Conservation (phyloP, 2,329 filamentous ascomycete species). For the Neopestalotiopsis clavispora region DNA sequence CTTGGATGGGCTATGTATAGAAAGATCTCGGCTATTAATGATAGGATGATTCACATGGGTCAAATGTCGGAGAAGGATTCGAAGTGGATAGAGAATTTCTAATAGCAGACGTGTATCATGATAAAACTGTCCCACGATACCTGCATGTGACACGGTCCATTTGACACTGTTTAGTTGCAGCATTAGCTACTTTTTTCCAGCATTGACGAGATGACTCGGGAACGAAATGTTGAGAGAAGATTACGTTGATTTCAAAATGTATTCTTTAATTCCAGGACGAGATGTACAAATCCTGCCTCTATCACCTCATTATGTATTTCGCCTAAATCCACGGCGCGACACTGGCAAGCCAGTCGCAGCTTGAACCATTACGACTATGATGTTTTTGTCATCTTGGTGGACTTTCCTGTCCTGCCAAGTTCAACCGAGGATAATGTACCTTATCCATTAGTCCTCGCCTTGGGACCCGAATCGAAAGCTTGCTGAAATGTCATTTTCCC, state of each 20-base stretch:
- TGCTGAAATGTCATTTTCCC: constrained; percentile 2
- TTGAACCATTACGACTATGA: not conserved
- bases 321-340: not conserved
- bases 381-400: not conserved
- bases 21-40: not conserved
- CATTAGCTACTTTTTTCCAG: not conserved
- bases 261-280: not conserved
- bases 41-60: not conserved
- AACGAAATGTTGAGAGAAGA: not conserved
- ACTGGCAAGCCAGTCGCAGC: not conserved
- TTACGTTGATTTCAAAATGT: not conserved
- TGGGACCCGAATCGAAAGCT: not conserved
- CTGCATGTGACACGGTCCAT: too few species aligned
- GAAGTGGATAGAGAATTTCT: not conserved
- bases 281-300: constrained; percentile 3
- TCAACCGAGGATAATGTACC: not conserved
- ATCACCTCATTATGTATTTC: constrained; percentile 1
- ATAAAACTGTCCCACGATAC: not conserved
- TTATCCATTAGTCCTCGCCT: not conserved
- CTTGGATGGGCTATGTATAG: constrained; percentile 5
- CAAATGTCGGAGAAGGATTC: not conserved
- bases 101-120: not conserved
- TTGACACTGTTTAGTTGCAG: too few species aligned
- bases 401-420: not conserved
- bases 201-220: not conserved